Conservation (phyloP, 805 yeast genomes). For the Schizosaccharomyces japonicus region DNA sequence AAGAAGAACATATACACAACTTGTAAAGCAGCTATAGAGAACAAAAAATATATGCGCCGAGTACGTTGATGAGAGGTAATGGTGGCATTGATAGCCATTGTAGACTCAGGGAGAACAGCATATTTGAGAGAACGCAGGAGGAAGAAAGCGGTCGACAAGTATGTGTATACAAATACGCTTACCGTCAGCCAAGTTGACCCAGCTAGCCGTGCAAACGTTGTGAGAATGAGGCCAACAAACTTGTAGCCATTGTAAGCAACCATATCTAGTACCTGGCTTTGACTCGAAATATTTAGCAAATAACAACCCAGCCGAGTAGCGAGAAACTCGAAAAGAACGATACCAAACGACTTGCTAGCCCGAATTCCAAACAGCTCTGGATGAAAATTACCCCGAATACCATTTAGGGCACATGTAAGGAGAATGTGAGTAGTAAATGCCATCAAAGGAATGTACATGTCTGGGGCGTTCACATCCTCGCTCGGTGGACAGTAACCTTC, state of each 20-base stretch:
- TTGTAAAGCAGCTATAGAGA: conserved; percentile 62
- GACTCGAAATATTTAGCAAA: conserved; percentile 26
- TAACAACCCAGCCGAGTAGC: conserved; percentile 65
- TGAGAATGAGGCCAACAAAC: conserved; percentile 38
- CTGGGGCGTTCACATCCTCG: conserved; percentile 85
- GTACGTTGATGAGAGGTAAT: conserved; percentile 41
- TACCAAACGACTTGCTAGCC: conserved; percentile 66
- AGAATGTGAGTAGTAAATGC: conserved; percentile 70
- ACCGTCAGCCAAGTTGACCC: conserved; percentile 19
- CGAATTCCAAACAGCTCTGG: conserved; percentile 78
- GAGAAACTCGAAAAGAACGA: conserved; percentile 49
- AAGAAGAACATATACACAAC: conserved; percentile 51
- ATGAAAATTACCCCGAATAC: conserved; percentile 70
- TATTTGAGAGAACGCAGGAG: conserved; percentile 33
- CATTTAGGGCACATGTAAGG: conserved; percentile 62
- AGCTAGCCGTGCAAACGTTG: conserved; percentile 12
- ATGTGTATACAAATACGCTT: conserved; percentile 26
- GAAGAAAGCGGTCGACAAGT: conserved; percentile 31
- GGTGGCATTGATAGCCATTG: conserved; percentile 15
- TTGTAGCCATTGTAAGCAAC: conserved; percentile 84
- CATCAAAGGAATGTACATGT: conserved; percentile 86
- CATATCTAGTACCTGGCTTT: conserved; percentile 46
- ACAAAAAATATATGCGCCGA: conserved; percentile 65
- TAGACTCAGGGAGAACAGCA: conserved; percentile 38
- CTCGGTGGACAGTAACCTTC: conserved; percentile 47